Base-by-base conservation (phyloP, 148 eudicot genomes). In the Fagopyrum homotropicum region DNA sequence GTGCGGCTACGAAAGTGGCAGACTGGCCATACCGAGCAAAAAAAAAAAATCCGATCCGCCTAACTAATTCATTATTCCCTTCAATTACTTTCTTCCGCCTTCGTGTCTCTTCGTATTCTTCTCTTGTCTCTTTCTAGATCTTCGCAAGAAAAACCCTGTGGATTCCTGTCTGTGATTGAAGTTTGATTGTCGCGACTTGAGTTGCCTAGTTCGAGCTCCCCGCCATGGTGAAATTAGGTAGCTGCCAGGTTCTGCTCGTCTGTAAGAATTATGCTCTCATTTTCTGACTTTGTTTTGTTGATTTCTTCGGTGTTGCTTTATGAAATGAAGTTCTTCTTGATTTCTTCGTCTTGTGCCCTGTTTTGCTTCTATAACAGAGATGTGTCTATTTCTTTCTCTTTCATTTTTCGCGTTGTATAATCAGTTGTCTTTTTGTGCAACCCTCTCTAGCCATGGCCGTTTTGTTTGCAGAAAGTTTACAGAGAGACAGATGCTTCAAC, bases 61-160 rank as follows among this genome's bases (percentile, higher is more conserved):
- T 66, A 14, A 10, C 22, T 16, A 61, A 40, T 40, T 43, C 72
- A 43, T 35, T 43, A 44, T 57, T 22, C 63, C 8, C 29, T 72
- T 72, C 54, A 46, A 49, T 72, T 49, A 72, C n/a, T 72, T 46
- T 22, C 52, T 72, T 46, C 74, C 74, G 15, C 16, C 55, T 14
- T 17, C 74, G 47, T 48, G 47, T 43, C 29, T 19, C 26, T 72
- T 47, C 54, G 30, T 19, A 45, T 46, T 69, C 74, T 45, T 72
- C 35, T 4, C 52, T 49, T 72, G 74, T 72, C 30, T 47, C 74
- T 49, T n/a, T 46, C 74, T 49, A 46, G 55, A 72, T 72, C 73
- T 9, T 16, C 51, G 10, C 73, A 70, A 70, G 15, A 29, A 29
- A 29, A 10, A 43, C 5, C 43, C 16, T 4, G 44, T 30, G 16